Percentiles rank a stretch among this genome's conserved stretches.
These are phyloP conservation scores for Aspergillus sp. DNA, from an alignment of 2,329 filamentous ascomycete genomes.

Conservation along the genomic window DNA sequence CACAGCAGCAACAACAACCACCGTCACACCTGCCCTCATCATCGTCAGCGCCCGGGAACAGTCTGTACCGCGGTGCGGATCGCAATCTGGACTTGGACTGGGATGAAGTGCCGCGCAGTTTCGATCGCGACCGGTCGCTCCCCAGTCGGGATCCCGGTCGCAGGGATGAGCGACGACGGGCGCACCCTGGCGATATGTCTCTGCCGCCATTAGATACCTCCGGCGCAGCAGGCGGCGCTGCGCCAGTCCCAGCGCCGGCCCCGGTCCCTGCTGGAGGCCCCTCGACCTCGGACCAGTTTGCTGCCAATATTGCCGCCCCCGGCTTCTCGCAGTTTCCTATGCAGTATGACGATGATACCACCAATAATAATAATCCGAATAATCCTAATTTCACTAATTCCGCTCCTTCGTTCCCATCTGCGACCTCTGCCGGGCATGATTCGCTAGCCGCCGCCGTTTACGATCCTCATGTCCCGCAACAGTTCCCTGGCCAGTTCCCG, in stretches of 20 bases:
- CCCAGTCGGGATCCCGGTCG: conserved; percentile 14
- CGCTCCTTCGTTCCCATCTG: conserved; percentile 4
- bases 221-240: conserved; percentile 5
- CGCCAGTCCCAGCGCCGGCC: no score
- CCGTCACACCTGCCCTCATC: conserved; percentile 15
- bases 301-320: conserved; percentile 21
- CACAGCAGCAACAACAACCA: not conserved
- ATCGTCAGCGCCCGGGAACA: conserved; percentile 17
- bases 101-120: conserved; percentile 5
- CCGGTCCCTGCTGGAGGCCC: not conserved
- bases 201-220: conserved; percentile 13
- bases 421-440: not conserved
- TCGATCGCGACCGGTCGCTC: conserved; percentile 21
- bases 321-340: conserved; percentile 29
- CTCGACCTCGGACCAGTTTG: conserved; percentile 22
- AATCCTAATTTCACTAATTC: not conserved
- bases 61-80: no score
- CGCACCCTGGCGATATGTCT: conserved; percentile 22
- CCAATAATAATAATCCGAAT: not conserved
- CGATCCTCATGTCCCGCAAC: conserved; percentile 45
- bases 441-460: conserved; percentile 15
- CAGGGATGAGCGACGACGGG: conserved; percentile 19
- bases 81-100: no score
- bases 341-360: conserved; percentile 16
- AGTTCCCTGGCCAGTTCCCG: conserved; percentile 53